Conservation (phyloP, 2,329 filamentous ascomycete species). For the Blumeria graminis region DNA sequence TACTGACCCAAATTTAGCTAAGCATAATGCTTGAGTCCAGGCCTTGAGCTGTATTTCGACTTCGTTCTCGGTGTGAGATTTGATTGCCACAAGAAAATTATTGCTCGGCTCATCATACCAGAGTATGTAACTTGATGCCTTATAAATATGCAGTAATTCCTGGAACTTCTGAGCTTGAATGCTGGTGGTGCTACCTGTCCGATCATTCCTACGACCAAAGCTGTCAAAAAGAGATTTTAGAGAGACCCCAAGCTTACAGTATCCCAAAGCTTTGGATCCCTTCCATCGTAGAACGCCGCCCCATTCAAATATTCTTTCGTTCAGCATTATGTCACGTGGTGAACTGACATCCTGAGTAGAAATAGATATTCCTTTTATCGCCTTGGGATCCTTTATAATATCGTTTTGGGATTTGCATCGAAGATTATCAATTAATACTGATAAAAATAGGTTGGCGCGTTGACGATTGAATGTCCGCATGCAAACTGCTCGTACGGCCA, state of each 20-base stretch:
- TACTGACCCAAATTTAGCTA: slow-evolving; percentile 1
- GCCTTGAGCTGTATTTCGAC: slow-evolving; percentile 29
- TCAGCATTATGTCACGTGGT: slow-evolving; percentile 36
- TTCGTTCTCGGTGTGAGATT: slow-evolving; percentile 22
- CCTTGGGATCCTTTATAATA: not conserved
- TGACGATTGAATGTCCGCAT: slow-evolving; percentile 74
- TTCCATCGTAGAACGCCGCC: slow-evolving; percentile 25
- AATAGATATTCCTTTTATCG: not conserved
- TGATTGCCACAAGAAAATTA: slow-evolving; percentile 34
- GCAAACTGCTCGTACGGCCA: slow-evolving; percentile 59
- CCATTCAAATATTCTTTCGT: slow-evolving; percentile 12
- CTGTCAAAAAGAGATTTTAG: slow-evolving; percentile 14
- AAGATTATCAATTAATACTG: slow-evolving; percentile 22
- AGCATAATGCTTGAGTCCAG: slow-evolving; percentile 32
- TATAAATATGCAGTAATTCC: slow-evolving; percentile 25
- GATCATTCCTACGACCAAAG: slow-evolving; percentile 2
- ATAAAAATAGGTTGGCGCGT: slow-evolving; percentile 55
- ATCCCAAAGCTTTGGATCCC: slow-evolving; percentile 23
- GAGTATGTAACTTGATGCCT: slow-evolving; percentile 33
- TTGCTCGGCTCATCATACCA: slow-evolving; percentile 24
- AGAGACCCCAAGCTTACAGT: slow-evolving; percentile 27
- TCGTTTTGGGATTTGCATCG: not conserved
- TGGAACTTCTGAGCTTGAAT: slow-evolving; percentile 10
- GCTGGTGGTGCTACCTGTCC: slow-evolving; percentile 7
- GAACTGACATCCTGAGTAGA: slow-evolving; percentile 19